Evolutionary conservation across 1,284 basidiomycete species (phyloP), one percentile per base, ranked within the genome.

Genomic region (Fomitopsis schrenkii): DNA sequence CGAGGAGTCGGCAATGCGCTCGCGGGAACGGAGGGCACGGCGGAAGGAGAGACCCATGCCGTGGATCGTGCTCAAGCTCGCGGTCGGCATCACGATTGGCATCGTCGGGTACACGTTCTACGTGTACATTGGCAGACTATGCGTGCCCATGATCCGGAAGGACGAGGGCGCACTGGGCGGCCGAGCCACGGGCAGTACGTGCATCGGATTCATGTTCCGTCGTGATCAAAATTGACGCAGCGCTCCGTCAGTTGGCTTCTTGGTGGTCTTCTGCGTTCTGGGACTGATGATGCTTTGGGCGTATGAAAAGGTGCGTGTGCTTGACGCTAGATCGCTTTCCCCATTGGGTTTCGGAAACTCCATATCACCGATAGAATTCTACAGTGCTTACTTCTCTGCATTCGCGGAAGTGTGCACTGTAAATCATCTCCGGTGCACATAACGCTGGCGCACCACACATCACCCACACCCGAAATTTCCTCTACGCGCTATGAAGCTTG

Each of bases 241-340:
- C 22, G 36, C 36, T 26, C 40, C 26, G 26, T 35, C 60, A 91
- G 89, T 88, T 61, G 83, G 77, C 0, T 79, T 87, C 53, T 68
- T 91, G 35, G 76, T 81, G 0, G 79, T 84, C 2, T 91, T 86
- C 67, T 77, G 77, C 42, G 63, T 89, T 2, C 68, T 93, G 15
- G 86, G 81, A 58, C 64, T 87, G n/a, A 87, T 91, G 83, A 83
- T 85, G 77, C 59, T 86, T 0, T 92, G 90, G 90, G 78, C 84
- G 3, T 94, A 93, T 72, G 63, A 80, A 19, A 86, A 82, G 80
- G 90, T 90, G 59, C 54, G 75, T 68, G 3, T 22, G 22, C 22
- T 14, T 40, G 30, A 10, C 26, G n/a, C 10, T 35, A 54, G 50
- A 26, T 28, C 50, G 22, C 22, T 22, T 22, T 22, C 22, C 28